Base-by-base conservation (phyloP, 2,329 filamentous ascomycete genomes). In the Diplocarpon rosae region DNA sequence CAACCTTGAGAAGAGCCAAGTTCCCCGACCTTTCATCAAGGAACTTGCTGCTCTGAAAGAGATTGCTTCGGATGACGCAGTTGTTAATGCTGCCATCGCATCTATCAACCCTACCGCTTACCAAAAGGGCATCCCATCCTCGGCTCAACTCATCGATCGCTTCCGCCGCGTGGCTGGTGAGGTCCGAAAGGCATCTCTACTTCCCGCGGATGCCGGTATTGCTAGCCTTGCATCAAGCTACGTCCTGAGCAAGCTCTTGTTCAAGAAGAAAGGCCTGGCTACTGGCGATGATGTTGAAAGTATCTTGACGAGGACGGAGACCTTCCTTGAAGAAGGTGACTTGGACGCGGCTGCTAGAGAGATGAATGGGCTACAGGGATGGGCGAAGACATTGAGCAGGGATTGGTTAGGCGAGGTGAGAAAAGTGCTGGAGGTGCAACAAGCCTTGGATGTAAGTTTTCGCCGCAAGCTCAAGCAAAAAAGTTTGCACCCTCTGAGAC, bases 21-120 rank as follows among this genome's bases (percentile, higher is more conserved):
- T 80, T 56, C 85, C 90, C 15, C 76, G 78, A 34, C 92, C 92
- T 3, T 98, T 98, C 63, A 77, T 95, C 59, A 80, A 82, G 51
- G 92, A 98, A 69, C 79, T 98, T 12, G 86, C 94, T 15, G 92
- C 92, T 3, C 76, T 98, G 44, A 95, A 95, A 69, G 88, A 95
- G 65, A 85, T 95, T 55, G 86, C 87, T 3, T 74, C 76, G 27
- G 83, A 87, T 41, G 85, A 95, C 62, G 70, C 85, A 1, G 83
- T 96, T 5, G 87, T 98, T 48, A 82, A 87, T 56, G 90, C 90
- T 3, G 92, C 92, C 48, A 94, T 98, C 58, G 84, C 85, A n/a
- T 94, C 88, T 27, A 94, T 98, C 66, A 93, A 93, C 70, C 92
- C 92, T 2, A 71, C 76, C 10, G 87, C 92, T 15, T 98, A 98